These are phyloP conservation scores for Exophiala lecanii-corni DNA, from an alignment of 2,329 filamentous ascomycete genomes.

Conservation along the genomic window DNA sequence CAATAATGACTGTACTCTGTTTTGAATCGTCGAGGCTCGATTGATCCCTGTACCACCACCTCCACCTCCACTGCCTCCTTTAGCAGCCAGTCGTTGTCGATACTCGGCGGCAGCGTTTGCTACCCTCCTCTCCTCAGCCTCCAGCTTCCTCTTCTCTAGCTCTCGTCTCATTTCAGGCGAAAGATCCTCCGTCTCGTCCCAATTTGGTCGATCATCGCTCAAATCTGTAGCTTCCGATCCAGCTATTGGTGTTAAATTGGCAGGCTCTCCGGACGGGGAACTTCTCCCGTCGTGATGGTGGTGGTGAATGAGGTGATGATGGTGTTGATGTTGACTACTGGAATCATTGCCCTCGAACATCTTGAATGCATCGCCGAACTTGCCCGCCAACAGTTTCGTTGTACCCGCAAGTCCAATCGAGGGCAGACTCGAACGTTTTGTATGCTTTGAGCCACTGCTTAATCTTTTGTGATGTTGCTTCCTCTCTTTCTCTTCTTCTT, in stretches of 20 bases:
- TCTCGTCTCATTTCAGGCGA: constrained; percentile 87
- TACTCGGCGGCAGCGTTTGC: constrained; percentile 87
- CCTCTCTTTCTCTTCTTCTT: constrained; percentile 57
- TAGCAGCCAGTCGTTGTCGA: constrained; percentile 64
- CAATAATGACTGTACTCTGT: constrained; percentile 79
- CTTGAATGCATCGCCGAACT: constrained; percentile 91
- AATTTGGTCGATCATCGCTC: constrained; percentile 60
- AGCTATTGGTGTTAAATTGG: constrained; percentile 63
- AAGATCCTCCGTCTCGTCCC: constrained; percentile 65
- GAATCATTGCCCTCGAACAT: constrained; percentile 66
- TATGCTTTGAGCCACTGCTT: constrained; percentile 52
- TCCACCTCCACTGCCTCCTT: constrained; percentile 39
- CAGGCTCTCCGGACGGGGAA: constrained; percentile 40
- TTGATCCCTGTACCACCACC: constrained; percentile 49
- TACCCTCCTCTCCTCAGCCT: constrained; percentile 85
- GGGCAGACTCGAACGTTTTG: constrained; percentile 69
- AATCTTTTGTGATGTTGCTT: constrained; percentile 53
- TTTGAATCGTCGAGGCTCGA: constrained; percentile 81
- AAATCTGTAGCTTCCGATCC: constrained; percentile 70
- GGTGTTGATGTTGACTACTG: constrained; percentile 10
- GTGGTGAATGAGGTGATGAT: constrained; percentile 43
- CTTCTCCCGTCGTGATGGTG: constrained; percentile 40
- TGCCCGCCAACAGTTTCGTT: constrained; percentile 78
- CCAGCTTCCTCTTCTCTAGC: constrained; percentile 73
- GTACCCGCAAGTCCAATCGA: constrained; percentile 65